Conservation (phyloP, 345 rosid species). For the Eucalyptus regnans region DNA sequence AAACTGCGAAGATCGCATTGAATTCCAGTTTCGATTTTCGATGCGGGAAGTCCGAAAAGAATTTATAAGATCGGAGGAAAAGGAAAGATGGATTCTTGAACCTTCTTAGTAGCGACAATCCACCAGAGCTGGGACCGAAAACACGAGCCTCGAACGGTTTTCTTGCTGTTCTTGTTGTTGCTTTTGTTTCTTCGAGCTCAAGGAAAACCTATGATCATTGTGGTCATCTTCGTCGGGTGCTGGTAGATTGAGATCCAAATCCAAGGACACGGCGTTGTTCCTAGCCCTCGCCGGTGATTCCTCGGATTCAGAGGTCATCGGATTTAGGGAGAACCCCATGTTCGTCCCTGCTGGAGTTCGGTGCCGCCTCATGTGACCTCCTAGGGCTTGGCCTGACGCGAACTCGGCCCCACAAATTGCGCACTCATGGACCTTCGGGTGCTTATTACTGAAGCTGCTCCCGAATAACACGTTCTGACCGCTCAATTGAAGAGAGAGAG, state of each 20-base stretch:
- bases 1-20: neutral
- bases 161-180: conserved; percentile 12
- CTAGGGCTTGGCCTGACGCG: conserved; percentile 88
- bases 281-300: conserved; percentile 12
- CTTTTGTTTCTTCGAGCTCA: neutral
- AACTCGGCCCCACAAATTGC: conserved; percentile 85
- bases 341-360: conserved; percentile 22
- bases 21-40: neutral
- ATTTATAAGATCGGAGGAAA: neutral
- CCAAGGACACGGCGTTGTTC: conserved; percentile 27
- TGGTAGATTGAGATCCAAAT: conserved; percentile 94
- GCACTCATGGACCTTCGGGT: conserved; percentile 71
- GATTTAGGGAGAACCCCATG: conserved; percentile 30
- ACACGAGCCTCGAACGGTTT: conserved; percentile 19
- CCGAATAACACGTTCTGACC: conserved; percentile 1
- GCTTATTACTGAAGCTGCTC: conserved; percentile 1
- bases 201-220: neutral
- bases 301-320: conserved; percentile 22
- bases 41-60: neutral
- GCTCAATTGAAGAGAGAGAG: conserved; percentile 55
- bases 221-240: conserved; percentile 66
- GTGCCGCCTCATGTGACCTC: conserved; percentile 98
- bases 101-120: conserved; percentile 75
- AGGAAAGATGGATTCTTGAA: neutral
- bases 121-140: conserved; percentile 76